Conservation (phyloP, 1,284 basidiomycete genomes). For the Cutaneotrichosporon sp. region DNA sequence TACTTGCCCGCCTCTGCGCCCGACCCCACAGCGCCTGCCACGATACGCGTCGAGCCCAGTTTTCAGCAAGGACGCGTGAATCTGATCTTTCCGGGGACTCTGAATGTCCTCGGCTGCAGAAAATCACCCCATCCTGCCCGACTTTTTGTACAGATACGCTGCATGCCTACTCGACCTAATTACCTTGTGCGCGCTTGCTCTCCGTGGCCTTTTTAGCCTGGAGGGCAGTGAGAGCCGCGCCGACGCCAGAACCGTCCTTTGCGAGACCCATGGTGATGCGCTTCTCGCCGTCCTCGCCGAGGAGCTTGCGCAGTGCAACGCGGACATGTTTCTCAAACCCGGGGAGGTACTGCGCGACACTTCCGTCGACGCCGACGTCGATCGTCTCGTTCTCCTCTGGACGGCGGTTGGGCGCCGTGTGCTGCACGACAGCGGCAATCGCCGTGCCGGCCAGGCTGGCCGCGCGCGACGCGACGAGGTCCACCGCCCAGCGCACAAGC, state of each 20-base stretch:
- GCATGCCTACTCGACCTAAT: too few species aligned
- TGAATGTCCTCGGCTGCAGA: too few species aligned
- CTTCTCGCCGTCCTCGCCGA: conserved; percentile 74
- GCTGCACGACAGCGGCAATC: conserved; percentile 75
- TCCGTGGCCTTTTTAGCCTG: conserved; percentile 48
- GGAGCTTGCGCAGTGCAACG: conserved; percentile 64
- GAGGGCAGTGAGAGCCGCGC: conserved; percentile 52
- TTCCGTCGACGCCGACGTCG: conserved; percentile 83
- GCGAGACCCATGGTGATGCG: conserved; percentile 81
- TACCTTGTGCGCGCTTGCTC: background rate
- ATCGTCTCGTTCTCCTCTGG: conserved; percentile 54
- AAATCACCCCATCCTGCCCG: too few species aligned
- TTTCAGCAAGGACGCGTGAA: too few species aligned
- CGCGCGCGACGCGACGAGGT: conserved; percentile 73
- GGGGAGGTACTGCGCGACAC: conserved; percentile 86
- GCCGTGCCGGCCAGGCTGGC: conserved; percentile 79
- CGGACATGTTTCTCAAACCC: conserved; percentile 71
- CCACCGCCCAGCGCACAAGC: conserved; percentile 73
- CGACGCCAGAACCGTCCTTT: conserved; percentile 95
- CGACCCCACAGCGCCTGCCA: too few species aligned
- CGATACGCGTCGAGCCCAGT: too few species aligned
- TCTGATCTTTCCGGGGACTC: too few species aligned
- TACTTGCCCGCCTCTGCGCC: too few species aligned
- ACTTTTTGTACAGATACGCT: too few species aligned
- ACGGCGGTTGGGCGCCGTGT: conserved; percentile 62